Base-by-base conservation (phyloP, 768 basidiomycete species). In the Rhodotorula diobovata region DNA sequence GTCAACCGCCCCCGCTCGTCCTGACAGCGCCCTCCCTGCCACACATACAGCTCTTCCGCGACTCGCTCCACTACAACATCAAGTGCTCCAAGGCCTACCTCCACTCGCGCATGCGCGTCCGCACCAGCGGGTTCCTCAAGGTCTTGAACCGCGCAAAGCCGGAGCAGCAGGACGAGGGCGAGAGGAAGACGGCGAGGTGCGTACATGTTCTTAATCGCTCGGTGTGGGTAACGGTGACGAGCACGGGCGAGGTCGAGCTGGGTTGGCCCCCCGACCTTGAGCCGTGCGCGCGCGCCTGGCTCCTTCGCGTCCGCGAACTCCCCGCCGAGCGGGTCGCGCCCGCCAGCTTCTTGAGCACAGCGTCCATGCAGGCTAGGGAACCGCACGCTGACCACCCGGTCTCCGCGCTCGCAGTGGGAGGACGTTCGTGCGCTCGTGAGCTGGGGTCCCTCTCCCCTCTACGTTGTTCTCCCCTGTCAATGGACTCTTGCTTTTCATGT, bases 51-150 rank as follows among this genome's bases (percentile, higher is more conserved):
- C 23, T 95, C 35, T 98, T 99, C 89, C 87, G 96, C 66, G 93
- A 97, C 81, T 97, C 97, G 79, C 84, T 99, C n/a, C 96, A 99
- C 82, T 98, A 98, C 81, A 95, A 98, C 79, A 96, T 99, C 85
- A 98, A 95, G 78, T 94, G 74, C 68, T 68, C 71, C 16, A 97
- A 97, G 81, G 96, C 95, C 0, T 98, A 99, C 82, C 95, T 99
- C 92, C 95, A 98, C 81, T 94, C 92, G 6, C 85, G 96, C 56
- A 94, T 98, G 93, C 85, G 96, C 70, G 85, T 89, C 76, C 87
- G 96, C 18, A 96, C 96, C 21, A 86, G 90, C 2, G 92, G 96
- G 81, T 98, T 99, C 84, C 72, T 80, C 53, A 82, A 83, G 77
- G 88, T 99, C 62, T 81, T 99, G 78, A 98, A 98, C 79, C 84